Evolutionary conservation across 257 asterid species (phyloP).

Genomic region (Solanum phureja): DNA sequence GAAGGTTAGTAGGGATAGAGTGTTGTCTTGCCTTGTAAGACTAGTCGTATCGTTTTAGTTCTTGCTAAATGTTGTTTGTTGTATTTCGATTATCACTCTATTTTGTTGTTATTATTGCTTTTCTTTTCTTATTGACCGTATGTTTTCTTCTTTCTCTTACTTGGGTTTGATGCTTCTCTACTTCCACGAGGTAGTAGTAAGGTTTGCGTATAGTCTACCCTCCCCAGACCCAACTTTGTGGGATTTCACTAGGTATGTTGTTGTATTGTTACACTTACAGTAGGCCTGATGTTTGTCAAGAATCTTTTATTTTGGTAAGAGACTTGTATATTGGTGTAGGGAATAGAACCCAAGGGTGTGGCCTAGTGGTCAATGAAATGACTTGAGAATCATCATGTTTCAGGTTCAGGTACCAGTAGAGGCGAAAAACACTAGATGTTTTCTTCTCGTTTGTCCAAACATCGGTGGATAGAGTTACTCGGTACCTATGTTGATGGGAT

Average conservation of each 20-base stretch:
- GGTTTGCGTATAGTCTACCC: not conserved
- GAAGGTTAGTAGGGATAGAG: not conserved
- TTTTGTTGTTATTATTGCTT: not conserved
- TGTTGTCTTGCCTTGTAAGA: not conserved
- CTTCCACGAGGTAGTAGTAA: not conserved
- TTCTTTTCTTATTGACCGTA: no score
- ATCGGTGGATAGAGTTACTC: not conserved
- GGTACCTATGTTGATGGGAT: not conserved
- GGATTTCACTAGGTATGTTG: not conserved
- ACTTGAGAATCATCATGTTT: not conserved
- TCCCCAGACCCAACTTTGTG: not conserved
- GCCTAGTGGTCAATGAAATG: not conserved
- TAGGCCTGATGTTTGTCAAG: not conserved
- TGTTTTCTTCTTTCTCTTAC: not conserved
- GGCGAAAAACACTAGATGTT: not conserved
- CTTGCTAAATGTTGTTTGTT: not conserved
- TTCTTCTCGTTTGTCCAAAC: not conserved
- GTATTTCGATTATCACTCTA: not conserved
- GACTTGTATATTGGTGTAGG: not conserved
- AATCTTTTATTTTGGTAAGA: not conserved
- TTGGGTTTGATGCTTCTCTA: not conserved
- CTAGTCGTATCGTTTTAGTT: not conserved
- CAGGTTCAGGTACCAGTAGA: not conserved
- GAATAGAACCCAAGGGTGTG: not conserved
- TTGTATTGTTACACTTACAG: not conserved